Evolutionary conservation across 176 grass and related monocot species (phyloP).

Genomic region (Tillandsia leiboldiana): DNA sequence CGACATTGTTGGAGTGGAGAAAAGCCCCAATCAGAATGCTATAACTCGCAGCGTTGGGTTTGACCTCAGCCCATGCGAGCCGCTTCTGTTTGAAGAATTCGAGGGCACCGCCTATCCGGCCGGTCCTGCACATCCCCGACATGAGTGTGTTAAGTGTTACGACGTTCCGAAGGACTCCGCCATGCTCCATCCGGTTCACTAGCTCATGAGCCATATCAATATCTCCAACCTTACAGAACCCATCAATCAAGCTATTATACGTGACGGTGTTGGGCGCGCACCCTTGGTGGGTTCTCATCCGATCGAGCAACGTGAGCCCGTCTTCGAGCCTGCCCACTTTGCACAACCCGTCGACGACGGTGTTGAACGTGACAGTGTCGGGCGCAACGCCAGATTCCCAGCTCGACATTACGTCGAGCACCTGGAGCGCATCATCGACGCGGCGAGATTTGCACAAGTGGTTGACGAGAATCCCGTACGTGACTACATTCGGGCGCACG

Average conservation of each 20-base stretch:
- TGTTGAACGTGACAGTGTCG: slow-evolving; percentile 42
- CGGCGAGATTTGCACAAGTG: slow-evolving; percentile 41
- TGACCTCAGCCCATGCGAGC: slow-evolving; percentile 32
- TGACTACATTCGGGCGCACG: slow-evolving; percentile 23
- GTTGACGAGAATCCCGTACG: slow-evolving; percentile 54
- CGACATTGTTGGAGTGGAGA: slow-evolving; percentile 58
- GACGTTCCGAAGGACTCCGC: slow-evolving; percentile 24
- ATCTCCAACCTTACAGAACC: slow-evolving; percentile 34
- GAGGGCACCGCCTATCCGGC: slow-evolving; percentile 35
- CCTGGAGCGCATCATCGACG: slow-evolving; percentile 39
- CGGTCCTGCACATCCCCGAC: slow-evolving; percentile 38
- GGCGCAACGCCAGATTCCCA: slow-evolving; percentile 27
- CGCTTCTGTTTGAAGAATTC: slow-evolving; percentile 65
- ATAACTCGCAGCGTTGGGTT: slow-evolving; percentile 41
- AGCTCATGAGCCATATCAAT: slow-evolving; percentile 33
- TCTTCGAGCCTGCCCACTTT: slow-evolving; percentile 38
- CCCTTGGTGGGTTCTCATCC: slow-evolving; percentile 24
- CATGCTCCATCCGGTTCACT: slow-evolving; percentile 38
- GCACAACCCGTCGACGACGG: slow-evolving; percentile 44
- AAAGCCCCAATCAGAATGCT: slow-evolving; percentile 56
- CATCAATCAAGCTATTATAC: slow-evolving; percentile 55
- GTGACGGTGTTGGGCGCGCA: slow-evolving; percentile 30
- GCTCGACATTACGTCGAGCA: slow-evolving; percentile 63
- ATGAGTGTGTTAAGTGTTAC: slow-evolving; percentile 50
- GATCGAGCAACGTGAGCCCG: slow-evolving; percentile 29